Percentiles rank a stretch among this genome's conserved stretches.
Evolutionary conservation across 176 grass and related monocot species (phyloP).

Genomic region (Alloteropsis semialata): DNA sequence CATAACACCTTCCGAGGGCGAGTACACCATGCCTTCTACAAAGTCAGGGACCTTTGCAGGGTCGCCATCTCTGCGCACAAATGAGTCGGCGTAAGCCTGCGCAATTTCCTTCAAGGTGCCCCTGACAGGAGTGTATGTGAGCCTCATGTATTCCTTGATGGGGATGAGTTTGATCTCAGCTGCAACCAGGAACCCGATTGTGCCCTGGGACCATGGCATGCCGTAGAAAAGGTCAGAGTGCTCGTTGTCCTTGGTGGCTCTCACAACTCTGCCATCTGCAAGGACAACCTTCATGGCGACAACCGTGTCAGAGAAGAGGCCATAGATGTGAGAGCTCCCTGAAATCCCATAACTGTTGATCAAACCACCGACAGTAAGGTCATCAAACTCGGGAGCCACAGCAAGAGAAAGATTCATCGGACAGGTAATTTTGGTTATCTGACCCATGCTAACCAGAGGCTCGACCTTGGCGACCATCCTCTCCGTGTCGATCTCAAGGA

Average conservation of each 20-base stretch:
- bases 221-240: conserved; percentile 91
- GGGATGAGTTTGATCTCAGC: conserved; percentile 92
- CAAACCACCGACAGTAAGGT: conserved; percentile 89
- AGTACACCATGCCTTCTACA: conserved; percentile 89
- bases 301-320: conserved; percentile 89
- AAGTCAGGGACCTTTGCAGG: conserved; percentile 87
- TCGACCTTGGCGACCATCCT: conserved; percentile 81
- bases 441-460: conserved; percentile 95
- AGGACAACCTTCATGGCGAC: conserved; percentile 82
- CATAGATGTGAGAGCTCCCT: conserved; percentile 91
- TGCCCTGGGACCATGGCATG: conserved; percentile 92
- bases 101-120: conserved; percentile 64
- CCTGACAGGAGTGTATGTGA: conserved; percentile 61
- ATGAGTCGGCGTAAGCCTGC: conserved; percentile 70
- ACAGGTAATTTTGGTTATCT: conserved; percentile 71
- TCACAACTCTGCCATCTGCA: conserved; percentile 69
- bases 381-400: conserved; percentile 83
- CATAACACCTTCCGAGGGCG: conserved; percentile 74
- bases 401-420: conserved; percentile 82
- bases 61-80: conserved; percentile 78
- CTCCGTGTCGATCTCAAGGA: conserved; percentile 81
- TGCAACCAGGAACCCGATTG: conserved; percentile 78
- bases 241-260: conserved; percentile 92
- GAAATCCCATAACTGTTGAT: conserved; percentile 96
- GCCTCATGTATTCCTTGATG: conserved; percentile 90